Evolutionary conservation across 768 basidiomycete genomes (phyloP).

Genomic region (Leccinum uliginosum): DNA sequence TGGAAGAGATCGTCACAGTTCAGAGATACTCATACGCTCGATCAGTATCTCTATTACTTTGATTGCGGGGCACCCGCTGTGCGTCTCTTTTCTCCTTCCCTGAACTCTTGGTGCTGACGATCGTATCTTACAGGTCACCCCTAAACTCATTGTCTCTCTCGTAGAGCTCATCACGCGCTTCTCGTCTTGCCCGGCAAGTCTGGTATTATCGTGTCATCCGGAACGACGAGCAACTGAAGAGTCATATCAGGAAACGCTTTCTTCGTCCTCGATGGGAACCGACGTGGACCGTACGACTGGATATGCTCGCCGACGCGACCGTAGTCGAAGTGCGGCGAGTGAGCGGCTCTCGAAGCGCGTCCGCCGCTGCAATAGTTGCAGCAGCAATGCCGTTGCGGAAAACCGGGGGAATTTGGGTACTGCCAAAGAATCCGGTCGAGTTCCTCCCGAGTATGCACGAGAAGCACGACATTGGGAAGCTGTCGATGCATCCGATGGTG

Average conservation of each 20-base stretch:
- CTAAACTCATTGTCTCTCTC: too few relatives aligned
- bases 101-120: too few relatives aligned
- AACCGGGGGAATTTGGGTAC: background rate
- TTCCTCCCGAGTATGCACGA: slow-evolving; percentile 5
- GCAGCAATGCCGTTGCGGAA: slow-evolving; percentile 12
- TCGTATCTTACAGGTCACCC: too few relatives aligned
- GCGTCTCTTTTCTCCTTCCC: too few relatives aligned
- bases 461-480: background rate
- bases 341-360: slow-evolving; percentile 28
- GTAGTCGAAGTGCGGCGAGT: slow-evolving; percentile 19
- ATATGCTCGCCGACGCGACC: slow-evolving; percentile 6
- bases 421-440: slow-evolving; percentile 14
- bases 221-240: background rate
- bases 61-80: too few relatives aligned
- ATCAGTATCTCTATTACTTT: too few relatives aligned
- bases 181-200: slow-evolving; percentile 4
- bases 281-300: slow-evolving; percentile 2
- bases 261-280: slow-evolving; percentile 2
- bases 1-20: too few relatives aligned
- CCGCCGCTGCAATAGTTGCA: slow-evolving; percentile 13
- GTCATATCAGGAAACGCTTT: slow-evolving; percentile 13
- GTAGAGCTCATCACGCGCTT: slow-evolving; percentile 4
- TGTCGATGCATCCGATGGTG: background rate
- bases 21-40: too few relatives aligned
- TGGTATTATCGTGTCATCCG: background rate